Evolutionary conservation across 345 rosid species (phyloP).

Genomic region (Lepidium africanum): DNA sequence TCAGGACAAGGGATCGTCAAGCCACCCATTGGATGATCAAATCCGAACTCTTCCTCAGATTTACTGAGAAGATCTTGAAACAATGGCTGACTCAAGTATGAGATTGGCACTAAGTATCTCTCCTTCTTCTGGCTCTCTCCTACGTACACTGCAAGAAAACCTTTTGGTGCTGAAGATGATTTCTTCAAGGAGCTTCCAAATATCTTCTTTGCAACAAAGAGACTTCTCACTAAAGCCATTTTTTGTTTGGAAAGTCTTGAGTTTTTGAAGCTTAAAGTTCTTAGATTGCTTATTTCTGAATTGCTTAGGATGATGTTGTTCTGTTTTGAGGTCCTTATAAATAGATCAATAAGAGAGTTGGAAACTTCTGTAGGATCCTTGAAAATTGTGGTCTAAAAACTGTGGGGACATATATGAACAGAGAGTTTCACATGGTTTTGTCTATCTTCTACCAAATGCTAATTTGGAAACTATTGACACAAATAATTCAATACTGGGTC

Average conservation of each 20-base stretch:
- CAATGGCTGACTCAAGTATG: conserved; percentile 29
- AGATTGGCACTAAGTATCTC: conserved; percentile 36
- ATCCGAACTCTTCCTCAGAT: conserved; percentile 44
- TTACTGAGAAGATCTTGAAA: conserved; percentile 36
- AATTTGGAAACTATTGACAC: not conserved
- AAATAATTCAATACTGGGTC: not conserved
- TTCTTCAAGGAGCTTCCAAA: conserved; percentile 13
- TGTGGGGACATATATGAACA: not conserved
- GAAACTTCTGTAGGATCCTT: not conserved
- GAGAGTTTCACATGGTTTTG: conserved; percentile 12
- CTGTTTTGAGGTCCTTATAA: not conserved
- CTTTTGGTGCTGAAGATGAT: conserved; percentile 20
- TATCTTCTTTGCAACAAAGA: not conserved
- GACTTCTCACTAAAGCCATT: conserved; percentile 7
- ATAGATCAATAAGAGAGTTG: not conserved
- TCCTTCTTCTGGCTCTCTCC: conserved; percentile 36
- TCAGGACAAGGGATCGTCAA: conserved; percentile 44
- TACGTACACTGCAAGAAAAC: conserved; percentile 38
- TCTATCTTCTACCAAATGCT: not conserved
- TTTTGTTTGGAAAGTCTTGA: not conserved
- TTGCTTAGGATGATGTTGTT: not conserved
- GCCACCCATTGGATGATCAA: conserved; percentile 42
- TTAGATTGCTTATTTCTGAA: not conserved
- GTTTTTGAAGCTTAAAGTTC: not conserved
- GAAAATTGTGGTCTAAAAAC: not conserved